Evolutionary conservation across 495 filamentous ascomycete species (phyloP), one percentile per base, ranked within the genome.

Genomic region (Podospora fimiseda): DNA sequence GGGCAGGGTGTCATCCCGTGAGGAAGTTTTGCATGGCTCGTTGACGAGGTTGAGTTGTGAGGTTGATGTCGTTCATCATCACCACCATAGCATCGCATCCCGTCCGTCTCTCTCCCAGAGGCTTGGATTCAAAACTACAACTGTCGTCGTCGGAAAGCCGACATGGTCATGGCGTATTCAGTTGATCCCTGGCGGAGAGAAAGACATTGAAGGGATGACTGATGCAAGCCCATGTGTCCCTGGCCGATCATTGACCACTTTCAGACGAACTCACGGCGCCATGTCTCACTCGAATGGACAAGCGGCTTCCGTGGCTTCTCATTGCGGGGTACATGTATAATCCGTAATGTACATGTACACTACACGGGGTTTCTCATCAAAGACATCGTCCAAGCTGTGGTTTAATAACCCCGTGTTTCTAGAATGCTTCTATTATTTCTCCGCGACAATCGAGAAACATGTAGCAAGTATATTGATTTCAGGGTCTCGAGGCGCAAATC

Each of bases 1-100:
- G 27, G 11, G 55, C 57, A 67, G 56, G 62, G 64, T 67, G 56
- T 37, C 52, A 65, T 65, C 64, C 64, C 62, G 63, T 47, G 55
- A 52, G 57, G 38, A 47, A 64, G 58, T 59, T 58, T 57, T 58
- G 62, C 60, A 62, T 59, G 60, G 56, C 38, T n/a, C n/a, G n/a
- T n/a, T n/a, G n/a, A n/a, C n/a, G n/a, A n/a, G n/a, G n/a, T n/a
- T n/a, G n/a, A n/a, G n/a, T n/a, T n/a, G n/a, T n/a, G n/a, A n/a
- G n/a, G n/a, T n/a, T n/a, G n/a, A n/a, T n/a, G n/a, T n/a, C n/a
- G n/a, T n/a, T n/a, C n/a, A n/a, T n/a, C n/a, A n/a, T n/a, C n/a
- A n/a, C n/a, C 27, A 33, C 11, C 27, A 33, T 11, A 33, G 27
- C 27, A 33, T 33, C 27, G 27, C 27, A 33, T 33, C 18, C 9